Evolutionary conservation across 192 early-diverging fungal species (phyloP).

Genomic region (Chytriomyces sp.): DNA sequence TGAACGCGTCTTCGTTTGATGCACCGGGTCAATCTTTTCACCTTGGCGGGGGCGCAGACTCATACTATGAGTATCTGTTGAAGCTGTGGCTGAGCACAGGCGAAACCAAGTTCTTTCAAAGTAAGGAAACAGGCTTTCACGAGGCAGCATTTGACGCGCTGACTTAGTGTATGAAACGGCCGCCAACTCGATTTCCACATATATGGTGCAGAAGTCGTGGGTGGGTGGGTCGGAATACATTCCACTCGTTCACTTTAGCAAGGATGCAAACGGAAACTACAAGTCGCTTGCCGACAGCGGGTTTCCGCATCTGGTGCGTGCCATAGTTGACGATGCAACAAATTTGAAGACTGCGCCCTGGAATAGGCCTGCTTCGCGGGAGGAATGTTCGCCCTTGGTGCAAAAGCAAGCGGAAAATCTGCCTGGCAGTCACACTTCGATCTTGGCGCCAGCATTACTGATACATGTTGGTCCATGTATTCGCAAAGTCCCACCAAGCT

Average conservation of each 20-base stretch:
- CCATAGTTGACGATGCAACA: neutral
- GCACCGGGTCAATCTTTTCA: slow-evolving; percentile 30
- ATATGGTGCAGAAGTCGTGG: slow-evolving; percentile 12
- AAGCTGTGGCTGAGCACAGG: slow-evolving; percentile 52
- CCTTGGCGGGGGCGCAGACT: slow-evolving; percentile 45
- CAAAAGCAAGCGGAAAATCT: slow-evolving; percentile 1
- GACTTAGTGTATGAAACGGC: too few species aligned
- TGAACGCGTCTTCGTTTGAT: neutral
- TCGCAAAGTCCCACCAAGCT: slow-evolving; percentile 16
- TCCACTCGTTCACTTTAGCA: neutral
- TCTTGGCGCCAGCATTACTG: slow-evolving; percentile 10
- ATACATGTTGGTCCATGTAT: slow-evolving; percentile 26
- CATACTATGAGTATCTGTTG: slow-evolving; percentile 55
- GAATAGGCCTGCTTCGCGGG: slow-evolving; percentile 35
- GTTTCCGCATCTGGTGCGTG: slow-evolving; percentile 21
- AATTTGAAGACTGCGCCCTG: neutral
- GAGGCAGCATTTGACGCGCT: too few species aligned
- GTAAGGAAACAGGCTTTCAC: too few species aligned
- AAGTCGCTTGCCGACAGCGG: neutral
- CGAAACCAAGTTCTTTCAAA: slow-evolving; percentile 32
- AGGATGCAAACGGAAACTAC: neutral
- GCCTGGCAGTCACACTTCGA: slow-evolving; percentile 12
- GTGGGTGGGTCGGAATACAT: neutral
- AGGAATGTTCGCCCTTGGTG: slow-evolving; percentile 38
- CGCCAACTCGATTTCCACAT: too few species aligned